Evolutionary conservation across 306 rosid species (phyloP), one percentile per base, ranked within the genome.

Genomic region (Cercis canadensis): DNA sequence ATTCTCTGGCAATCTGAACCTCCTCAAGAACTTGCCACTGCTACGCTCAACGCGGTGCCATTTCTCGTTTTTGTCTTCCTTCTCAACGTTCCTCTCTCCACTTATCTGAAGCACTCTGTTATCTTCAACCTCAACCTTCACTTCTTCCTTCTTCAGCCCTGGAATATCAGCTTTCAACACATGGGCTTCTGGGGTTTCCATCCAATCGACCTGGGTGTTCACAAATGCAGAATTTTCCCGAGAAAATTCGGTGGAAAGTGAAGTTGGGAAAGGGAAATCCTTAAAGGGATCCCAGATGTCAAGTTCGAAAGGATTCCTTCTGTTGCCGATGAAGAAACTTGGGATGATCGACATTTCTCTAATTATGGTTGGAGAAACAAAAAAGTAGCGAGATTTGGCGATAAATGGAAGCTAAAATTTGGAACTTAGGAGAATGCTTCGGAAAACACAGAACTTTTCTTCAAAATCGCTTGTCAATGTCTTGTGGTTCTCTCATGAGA

Each of bases 81-180:
- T 73, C 71, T 67, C 71, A n/a, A 66, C 49, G 0, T 36, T 72
- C 54, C 70, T 73, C 41, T 73, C 76, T 1, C 83, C 79, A n/a
- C 79, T 73, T 2, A 79, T 67, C 51, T 73, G 83, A 14, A 73
- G 78, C 18, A 78, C 66, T 6, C 56, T 79, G 32, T 73, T 70
- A 16, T 73, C 83, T 61, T 79, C 75, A 0, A 66, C 45, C 46
- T 79, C 61, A 0, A 79, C 79, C 33, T 74, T 79, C 57, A 67
- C 79, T 40, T 74, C 79, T 15, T 67, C 83, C 24, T 67, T 79
- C 72, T 79, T 73, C 24, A 74, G 34, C 0, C 83, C 76, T 0
- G 82, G 78, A 10, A 78, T 46, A 29, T 79, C 83, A 10, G 80
- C 83, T 72, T 56, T 79, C 45, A 79, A 79, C 64, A 80, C 76